Evolutionary conservation across 2,329 filamentous ascomycete genomes (phyloP).

Genomic region (Colletotrichum camelliae): DNA sequence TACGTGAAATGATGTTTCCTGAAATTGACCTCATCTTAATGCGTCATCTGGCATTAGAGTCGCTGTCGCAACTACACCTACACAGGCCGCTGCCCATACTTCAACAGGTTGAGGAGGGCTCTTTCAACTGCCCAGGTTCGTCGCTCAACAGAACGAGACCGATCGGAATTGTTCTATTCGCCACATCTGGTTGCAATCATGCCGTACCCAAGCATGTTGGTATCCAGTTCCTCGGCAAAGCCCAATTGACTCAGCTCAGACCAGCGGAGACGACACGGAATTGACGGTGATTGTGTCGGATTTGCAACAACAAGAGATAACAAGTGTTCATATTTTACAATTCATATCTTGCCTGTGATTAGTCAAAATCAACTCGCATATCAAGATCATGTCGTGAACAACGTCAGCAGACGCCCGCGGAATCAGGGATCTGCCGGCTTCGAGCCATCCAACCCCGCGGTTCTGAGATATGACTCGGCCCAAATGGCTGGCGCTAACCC

Average conservation of each 20-base stretch:
- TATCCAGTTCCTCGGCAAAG: neutral
- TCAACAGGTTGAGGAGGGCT: neutral
- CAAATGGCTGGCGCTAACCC: neutral
- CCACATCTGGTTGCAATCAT: neutral
- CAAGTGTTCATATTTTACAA: neutral
- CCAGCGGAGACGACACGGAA: neutral
- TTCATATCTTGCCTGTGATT: neutral
- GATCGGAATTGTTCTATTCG: neutral
- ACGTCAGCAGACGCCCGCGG: neutral
- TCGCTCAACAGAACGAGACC: neutral
- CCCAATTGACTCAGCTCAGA: neutral
- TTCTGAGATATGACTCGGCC: neutral
- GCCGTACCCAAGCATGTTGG: neutral
- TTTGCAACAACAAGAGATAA: neutral
- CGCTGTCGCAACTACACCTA: neutral
- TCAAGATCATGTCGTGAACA: neutral
- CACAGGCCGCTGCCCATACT: neutral
- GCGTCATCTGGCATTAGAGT: fast-evolving
- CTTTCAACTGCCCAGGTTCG: no score
- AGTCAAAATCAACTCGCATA: neutral
- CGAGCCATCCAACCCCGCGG: neutral
- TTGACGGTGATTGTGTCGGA: neutral
- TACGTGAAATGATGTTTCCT: neutral
- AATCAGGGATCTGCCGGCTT: neutral
- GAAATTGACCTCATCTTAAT: fast-evolving